Evolutionary conservation across 2,329 filamentous ascomycete genomes (phyloP), one percentile per base, ranked within the genome.

Genomic region (Calonectria ilicicola): DNA sequence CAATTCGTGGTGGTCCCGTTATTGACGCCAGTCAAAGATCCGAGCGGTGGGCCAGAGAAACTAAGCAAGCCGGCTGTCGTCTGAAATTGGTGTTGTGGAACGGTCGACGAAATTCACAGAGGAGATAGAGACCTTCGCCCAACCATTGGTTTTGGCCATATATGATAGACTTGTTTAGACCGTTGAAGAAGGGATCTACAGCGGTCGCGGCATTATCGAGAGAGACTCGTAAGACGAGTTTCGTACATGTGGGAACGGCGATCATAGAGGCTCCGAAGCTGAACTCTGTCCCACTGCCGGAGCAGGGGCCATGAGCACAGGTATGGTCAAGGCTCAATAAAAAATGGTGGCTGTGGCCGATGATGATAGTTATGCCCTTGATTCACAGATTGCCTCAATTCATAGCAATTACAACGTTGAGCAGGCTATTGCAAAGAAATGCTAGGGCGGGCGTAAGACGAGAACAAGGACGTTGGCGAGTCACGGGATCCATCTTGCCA

Each of bases 191-290:
- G 53, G 21, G 53, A 60, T 60, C 53, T 60, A 60, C 53, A 40
- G 21, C 29, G 15, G 32, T 35, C 66, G 66, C 66, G 56, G 66
- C 66, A 69, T 63, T 69, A 35, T 63, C 8, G 17, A 38, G 23
- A 19, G 38, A 35, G 10, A 26, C 46, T 66, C 35, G 63, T 29
- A 71, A 71, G 65, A 71, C 69, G 32, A 67, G 69, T 47, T 53
- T 69, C 58, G 27, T n/a, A 38, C 8, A 60, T 26, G 53, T 60
- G 49, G 51, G 56, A 58, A 67, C 21, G 53, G 42, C 27, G 35
- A 49, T 60, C 53, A 19, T 21, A 8, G n/a, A 21, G 26, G 51
- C 44, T 35, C 29, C 49, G 17, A n/a, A 70, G 49, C 67, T 70
- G 60, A 69, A 40, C 26, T 53, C 40, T 40, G 42, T 67, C 32